Conservation (phyloP, 306 rosid genomes). For the Begonia peltatifolia region DNA sequence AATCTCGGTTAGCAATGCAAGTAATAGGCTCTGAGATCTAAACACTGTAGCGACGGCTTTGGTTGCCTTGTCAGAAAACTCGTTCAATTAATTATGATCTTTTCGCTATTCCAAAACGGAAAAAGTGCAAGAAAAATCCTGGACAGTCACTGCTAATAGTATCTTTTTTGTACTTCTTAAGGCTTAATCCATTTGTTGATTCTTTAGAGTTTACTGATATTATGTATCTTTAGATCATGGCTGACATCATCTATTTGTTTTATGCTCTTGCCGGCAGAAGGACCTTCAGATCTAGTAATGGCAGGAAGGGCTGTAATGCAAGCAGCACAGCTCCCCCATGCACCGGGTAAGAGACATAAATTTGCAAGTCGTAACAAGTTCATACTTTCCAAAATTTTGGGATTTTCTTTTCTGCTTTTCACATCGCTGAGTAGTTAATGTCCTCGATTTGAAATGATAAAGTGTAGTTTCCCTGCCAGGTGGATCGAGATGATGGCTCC, state of each 20-base stretch:
- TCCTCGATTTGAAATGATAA: neutral
- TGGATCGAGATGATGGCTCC: conserved; percentile 99
- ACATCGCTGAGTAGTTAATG: neutral
- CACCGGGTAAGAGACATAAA: conserved; percentile 48
- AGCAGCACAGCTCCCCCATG: conserved; percentile 82
- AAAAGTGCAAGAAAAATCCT: no score
- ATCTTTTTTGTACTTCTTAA: no score
- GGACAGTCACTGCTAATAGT: no score
- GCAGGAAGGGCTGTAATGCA: conserved; percentile 47
- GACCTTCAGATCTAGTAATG: conserved; percentile 32
- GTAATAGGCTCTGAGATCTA: no score
- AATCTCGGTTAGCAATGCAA: no score
- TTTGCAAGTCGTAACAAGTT: neutral
- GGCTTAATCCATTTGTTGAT: no score
- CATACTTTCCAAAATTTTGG: no score
- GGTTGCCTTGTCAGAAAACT: no score
- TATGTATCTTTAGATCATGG: no score
- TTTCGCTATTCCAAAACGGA: no score
- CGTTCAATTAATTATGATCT: no score
- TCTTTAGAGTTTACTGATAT: neutral
- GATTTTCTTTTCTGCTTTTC: neutral
- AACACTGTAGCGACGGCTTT: no score
- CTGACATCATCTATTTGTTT: neutral
- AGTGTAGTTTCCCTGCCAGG: conserved; percentile 22
- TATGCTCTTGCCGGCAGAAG: conserved; percentile 45